Conservation (phyloP, 257 asterid species). For the Solanum chmielewskii region DNA sequence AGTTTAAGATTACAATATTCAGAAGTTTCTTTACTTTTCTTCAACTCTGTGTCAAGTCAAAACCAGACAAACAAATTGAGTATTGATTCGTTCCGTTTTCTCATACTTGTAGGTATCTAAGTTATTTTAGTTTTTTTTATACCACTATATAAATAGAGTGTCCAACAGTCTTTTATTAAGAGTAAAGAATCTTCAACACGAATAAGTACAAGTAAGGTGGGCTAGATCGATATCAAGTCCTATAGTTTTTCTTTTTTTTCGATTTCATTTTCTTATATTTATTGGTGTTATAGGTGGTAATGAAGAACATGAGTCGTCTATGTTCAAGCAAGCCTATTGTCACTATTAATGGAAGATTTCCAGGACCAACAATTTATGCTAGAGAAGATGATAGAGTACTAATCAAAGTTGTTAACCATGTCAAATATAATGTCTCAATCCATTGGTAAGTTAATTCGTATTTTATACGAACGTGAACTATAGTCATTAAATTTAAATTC, state of each 20-base stretch:
- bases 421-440: slow-evolving; percentile 70
- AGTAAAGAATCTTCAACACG: neutral
- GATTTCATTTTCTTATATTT: neutral
- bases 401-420: slow-evolving; percentile 67
- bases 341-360: slow-evolving; percentile 66
- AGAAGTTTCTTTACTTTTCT: neutral
- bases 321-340: slow-evolving; percentile 69
- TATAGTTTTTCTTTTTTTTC: neutral
- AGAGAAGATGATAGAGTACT: slow-evolving; percentile 73
- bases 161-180: no score
- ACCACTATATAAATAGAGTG: neutral
- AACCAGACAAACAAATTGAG: neutral
- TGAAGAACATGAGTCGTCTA: slow-evolving; percentile 39
- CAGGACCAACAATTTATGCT: slow-evolving; percentile 84
- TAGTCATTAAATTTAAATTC: neutral
- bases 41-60: neutral
- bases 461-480: neutral
- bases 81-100: neutral
- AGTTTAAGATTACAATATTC: neutral
- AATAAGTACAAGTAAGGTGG: neutral
- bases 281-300: slow-evolving; percentile 43
- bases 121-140: no score
- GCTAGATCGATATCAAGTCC: neutral
- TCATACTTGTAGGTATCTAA: neutral
- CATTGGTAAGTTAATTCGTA: slow-evolving; percentile 42